Conservation (phyloP, 495 filamentous ascomycete species). For the Elasticomyces elasticus region DNA sequence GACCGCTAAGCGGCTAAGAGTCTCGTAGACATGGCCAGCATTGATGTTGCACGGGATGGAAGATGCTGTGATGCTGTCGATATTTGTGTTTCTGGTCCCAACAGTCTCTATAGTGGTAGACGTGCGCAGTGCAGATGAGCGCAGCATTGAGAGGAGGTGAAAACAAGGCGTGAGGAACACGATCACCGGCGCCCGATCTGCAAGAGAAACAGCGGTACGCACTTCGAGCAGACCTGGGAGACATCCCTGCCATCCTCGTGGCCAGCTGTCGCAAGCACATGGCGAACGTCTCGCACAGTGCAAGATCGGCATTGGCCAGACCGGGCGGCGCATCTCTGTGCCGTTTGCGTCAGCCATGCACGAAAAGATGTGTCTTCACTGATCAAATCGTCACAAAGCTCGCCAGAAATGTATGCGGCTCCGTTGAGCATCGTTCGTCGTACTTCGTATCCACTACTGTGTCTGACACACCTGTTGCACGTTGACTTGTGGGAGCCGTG, state of each 20-base stretch:
- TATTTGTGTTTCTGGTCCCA: not conserved
- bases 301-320: not conserved
- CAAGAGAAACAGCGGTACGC: not conserved
- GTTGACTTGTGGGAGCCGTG: not conserved
- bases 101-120: not conserved
- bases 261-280: not conserved
- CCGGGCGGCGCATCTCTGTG: not conserved
- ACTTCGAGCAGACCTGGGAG: not conserved
- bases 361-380: too few species aligned
- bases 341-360: too few species aligned
- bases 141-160: not conserved
- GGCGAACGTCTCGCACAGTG: not conserved
- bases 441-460: not conserved
- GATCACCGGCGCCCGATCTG: not conserved
- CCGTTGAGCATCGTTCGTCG: too few species aligned
- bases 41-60: not conserved
- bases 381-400: too few species aligned
- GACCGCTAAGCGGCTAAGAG: not conserved
- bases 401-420: too few species aligned
- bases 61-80: not conserved
- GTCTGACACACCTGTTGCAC: not conserved
- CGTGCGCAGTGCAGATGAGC: not conserved
- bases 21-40: not conserved
- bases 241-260: not conserved
- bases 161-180: not conserved